Conservation (phyloP, 768 basidiomycete genomes). For the Pleurotus ostreatus region DNA sequence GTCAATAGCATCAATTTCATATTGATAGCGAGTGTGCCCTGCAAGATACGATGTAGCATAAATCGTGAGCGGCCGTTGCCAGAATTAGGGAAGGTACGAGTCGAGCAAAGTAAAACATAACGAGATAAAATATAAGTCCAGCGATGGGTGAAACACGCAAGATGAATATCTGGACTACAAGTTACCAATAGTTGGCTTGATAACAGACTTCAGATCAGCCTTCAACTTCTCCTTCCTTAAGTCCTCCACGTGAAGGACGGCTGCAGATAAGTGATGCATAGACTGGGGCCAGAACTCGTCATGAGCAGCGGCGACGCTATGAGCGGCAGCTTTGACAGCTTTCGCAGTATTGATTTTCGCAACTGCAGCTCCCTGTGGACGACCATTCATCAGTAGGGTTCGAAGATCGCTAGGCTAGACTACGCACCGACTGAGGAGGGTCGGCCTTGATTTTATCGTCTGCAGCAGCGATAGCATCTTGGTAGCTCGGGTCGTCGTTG, state of each 20-base stretch:
- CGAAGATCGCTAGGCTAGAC: not conserved
- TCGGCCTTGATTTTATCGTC: not conserved
- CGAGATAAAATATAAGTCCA: too few relatives aligned
- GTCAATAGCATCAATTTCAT: too few relatives aligned
- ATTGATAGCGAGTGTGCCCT: too few relatives aligned
- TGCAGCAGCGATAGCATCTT: constrained; percentile 3
- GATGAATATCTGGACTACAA: not conserved
- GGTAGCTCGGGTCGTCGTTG: constrained; percentile 2
- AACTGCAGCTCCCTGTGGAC: not conserved
- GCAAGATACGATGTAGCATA: too few relatives aligned
- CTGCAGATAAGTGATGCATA: not conserved
- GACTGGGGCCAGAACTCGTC: not conserved
- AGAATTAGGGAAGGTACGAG: too few relatives aligned
- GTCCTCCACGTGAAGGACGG: not conserved
- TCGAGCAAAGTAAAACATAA: too few relatives aligned
- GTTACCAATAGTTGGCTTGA: not conserved
- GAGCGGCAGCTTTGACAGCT: constrained; percentile 4
- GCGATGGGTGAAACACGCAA: too few relatives aligned
- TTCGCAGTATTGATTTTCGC: not conserved
- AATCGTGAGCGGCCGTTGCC: too few relatives aligned
- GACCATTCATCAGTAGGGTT: not conserved
- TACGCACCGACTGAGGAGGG: not conserved
- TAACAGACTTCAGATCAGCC: not conserved
- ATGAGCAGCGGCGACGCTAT: not conserved
- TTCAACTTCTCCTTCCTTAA: not conserved